Base-by-base conservation (phyloP, 2,329 filamentous ascomycete species). In the Scedosporium aurantiacum region DNA sequence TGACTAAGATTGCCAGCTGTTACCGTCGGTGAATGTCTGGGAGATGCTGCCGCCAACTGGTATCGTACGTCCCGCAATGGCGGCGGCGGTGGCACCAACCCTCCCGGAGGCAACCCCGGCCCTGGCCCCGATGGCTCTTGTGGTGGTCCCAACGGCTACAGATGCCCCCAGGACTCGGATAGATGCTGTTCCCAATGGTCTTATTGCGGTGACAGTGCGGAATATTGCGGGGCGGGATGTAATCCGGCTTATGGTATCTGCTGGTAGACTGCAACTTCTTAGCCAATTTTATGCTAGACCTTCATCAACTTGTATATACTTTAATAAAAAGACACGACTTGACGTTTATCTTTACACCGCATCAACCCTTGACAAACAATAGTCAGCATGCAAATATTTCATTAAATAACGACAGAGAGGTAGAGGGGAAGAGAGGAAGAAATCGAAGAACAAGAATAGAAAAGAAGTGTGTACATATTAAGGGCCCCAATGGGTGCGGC, bases 41-140 rank as follows among this genome's bases (percentile, higher is more conserved):
- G 76, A 10, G 82, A 85, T 66, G 71, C 79, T 5, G 66, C 70
- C 6, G 75, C 72, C 55, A 76, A 78, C 67, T 85, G 82, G 83
- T 85, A 85, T 68, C 54, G 56, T n/a, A 61, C 60, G 1, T 61
- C 60, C 12, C 32, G 60, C n/a, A 43, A 54, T 23, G 60, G 60
- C 12, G 50, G 45, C 18, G 47, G 47, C 27, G 28, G 47, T 6
- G 25, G 41, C 16, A 40, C 50, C 27, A 52, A 45, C 32, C 45
- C 45, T 14, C 52, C 52, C 25, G 37, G 23, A 3, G 58, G 58
- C 54, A 52, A 52, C 55, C 23, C 23, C 18, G 32, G 18, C 40
- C n/a, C 60, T n/a, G 58, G 54, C 7, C 60, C 56, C 6, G 60
- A 61, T 28, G 60, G 60, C 23, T 58, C 60, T 45, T 61, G 60